These are phyloP conservation scores for Yueomyces sp. DNA, from an alignment of 805 yeast genomes.

Conservation along the genomic window DNA sequence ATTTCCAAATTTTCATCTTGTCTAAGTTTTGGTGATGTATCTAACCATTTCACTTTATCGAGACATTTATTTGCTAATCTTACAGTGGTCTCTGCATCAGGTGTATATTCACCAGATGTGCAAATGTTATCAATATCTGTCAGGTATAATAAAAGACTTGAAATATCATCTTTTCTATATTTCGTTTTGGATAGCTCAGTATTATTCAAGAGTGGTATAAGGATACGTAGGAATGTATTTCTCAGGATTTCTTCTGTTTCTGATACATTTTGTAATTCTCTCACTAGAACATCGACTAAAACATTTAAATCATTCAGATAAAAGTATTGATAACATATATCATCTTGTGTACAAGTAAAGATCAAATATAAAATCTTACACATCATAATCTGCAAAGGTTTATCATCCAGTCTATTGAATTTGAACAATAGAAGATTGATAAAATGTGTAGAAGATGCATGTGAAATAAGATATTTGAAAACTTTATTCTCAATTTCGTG, in stretches of 20 bases:
- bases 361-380: conserved; percentile 66
- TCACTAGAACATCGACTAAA: conserved; percentile 63
- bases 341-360: conserved; percentile 40
- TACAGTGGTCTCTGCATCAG: conserved; percentile 25
- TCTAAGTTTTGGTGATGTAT: background rate
- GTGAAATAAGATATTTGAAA: conserved; percentile 34
- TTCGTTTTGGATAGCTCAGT: conserved; percentile 44
- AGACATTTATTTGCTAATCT: conserved; percentile 29
- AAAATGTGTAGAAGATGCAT: conserved; percentile 36
- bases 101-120: conserved; percentile 8
- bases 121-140: conserved; percentile 16
- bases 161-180: conserved; percentile 46
- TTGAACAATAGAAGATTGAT: conserved; percentile 59
- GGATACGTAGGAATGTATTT: conserved; percentile 59
- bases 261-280: conserved; percentile 66
- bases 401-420: conserved; percentile 63
- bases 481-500: conserved; percentile 34
- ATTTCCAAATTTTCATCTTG: conserved; percentile 3
- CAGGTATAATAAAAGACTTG: conserved; percentile 37
- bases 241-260: conserved; percentile 43
- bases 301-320: conserved; percentile 80
- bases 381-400: conserved; percentile 60
- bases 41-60: conserved; percentile 23
- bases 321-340: conserved; percentile 46
- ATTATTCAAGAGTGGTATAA: conserved; percentile 56